Conservation (phyloP, 2,329 filamentous ascomycete species). For the Immersiporthe knoxdaviesiana region DNA sequence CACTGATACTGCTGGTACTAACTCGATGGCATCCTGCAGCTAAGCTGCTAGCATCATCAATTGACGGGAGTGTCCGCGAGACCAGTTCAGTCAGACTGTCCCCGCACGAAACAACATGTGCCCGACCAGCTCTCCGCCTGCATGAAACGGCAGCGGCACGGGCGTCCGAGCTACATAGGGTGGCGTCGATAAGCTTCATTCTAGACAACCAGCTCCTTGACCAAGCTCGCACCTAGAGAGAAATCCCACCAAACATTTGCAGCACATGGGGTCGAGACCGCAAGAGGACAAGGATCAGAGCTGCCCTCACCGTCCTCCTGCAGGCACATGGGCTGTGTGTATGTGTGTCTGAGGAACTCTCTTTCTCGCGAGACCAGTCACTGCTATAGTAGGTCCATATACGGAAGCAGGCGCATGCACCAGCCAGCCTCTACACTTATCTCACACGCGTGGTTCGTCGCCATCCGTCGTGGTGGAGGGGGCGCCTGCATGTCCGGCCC, state of each 20-base stretch:
- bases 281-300: not conserved
- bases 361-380: not conserved
- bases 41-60: constrained; percentile 10
- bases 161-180: not conserved
- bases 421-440: constrained; percentile 16
- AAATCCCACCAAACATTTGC: not conserved
- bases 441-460: constrained; percentile 28
- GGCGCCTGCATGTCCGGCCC: constrained; percentile 17
- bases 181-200: constrained; percentile 9
- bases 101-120: constrained; percentile 7
- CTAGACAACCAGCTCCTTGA: not conserved
- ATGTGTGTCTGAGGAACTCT: no score
- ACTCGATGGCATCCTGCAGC: constrained; percentile 2
- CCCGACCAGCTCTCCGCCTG: constrained; percentile 8
- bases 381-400: not conserved
- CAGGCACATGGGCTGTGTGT: not conserved
- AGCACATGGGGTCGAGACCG: not conserved
- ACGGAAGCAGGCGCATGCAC: constrained; percentile 7
- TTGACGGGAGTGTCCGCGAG: constrained; percentile 19
- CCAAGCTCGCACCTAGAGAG: not conserved
- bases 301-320: not conserved
- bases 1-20: not conserved
- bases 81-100: constrained; percentile 11
- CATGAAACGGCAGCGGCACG: not conserved
- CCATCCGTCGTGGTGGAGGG: constrained; percentile 16